phyloP scores from a whole-genome alignment of 2,329 filamentous ascomycete species.

The Parafenestella ontariensis region DNA sequence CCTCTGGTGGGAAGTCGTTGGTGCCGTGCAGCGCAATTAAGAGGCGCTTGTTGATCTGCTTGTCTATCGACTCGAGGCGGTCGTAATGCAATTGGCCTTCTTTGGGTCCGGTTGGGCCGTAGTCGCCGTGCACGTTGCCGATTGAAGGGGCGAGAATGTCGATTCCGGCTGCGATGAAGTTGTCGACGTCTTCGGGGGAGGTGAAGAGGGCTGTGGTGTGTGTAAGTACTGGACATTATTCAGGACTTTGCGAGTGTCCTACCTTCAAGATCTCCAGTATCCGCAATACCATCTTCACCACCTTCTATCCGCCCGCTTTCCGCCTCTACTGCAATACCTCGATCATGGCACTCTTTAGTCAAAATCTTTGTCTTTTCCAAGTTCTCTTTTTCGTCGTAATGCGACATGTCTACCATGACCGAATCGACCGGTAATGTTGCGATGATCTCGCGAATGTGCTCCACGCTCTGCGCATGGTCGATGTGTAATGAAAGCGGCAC shows the following conservation, averaged over 20 bases:
- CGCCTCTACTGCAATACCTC: slow-evolving; percentile 72
- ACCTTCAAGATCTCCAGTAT: slow-evolving; percentile 68
- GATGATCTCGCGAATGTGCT: slow-evolving; percentile 51
- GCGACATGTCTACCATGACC: slow-evolving; percentile 80
- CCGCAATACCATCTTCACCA: slow-evolving; percentile 75
- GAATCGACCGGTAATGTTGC: slow-evolving; percentile 68
- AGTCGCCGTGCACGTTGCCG: slow-evolving; percentile 77
- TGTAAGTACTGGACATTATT: slow-evolving; percentile 1
- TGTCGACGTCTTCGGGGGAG: slow-evolving; percentile 70
- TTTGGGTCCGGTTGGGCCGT: slow-evolving; percentile 64
- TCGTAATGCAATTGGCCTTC: slow-evolving; percentile 43
- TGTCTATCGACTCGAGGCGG: slow-evolving; percentile 37
- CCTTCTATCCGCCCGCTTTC: slow-evolving; percentile 75
- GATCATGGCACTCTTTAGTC: slow-evolving; percentile 66
- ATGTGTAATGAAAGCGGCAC: slow-evolving; percentile 57
- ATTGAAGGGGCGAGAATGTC: slow-evolving; percentile 77
- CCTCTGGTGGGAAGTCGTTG: slow-evolving; percentile 60
- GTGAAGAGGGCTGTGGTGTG: slow-evolving; percentile 59
- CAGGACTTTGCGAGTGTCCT: slow-evolving; percentile 3
- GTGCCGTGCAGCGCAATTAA: slow-evolving; percentile 64
- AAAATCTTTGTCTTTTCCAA: slow-evolving; percentile 67
- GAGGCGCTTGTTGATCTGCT: slow-evolving; percentile 51
- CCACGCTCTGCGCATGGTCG: slow-evolving; percentile 56
- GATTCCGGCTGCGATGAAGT: slow-evolving; percentile 73
- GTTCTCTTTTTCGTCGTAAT: slow-evolving; percentile 76